phyloP scores from a whole-genome alignment of 2,329 filamentous ascomycete species.

The Fusarium camptoceras region DNA sequence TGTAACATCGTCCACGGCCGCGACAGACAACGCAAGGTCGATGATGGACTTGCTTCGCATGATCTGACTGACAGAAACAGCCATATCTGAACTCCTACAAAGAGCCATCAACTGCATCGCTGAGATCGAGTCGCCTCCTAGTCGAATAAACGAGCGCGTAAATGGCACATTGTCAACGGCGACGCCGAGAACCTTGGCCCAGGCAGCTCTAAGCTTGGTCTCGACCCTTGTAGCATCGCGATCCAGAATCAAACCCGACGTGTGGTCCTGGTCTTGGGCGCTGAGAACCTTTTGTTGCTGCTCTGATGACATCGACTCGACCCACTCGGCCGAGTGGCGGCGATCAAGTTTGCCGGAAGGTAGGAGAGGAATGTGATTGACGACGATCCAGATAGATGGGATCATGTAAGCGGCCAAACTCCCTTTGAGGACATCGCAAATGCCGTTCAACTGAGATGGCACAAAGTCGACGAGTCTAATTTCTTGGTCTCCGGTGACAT shows the following conservation, averaged over 20 bases:
- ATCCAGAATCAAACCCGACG: neutral
- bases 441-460: neutral
- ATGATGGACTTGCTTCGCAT: constrained; percentile 40
- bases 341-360: constrained; percentile 37
- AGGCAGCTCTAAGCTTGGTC: constrained; percentile 22
- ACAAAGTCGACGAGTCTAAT: constrained; percentile 8
- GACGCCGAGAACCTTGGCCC: constrained; percentile 25
- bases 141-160: constrained; percentile 30
- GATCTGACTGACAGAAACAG: constrained; percentile 33
- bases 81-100: constrained; percentile 30
- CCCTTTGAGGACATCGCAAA: constrained; percentile 14
- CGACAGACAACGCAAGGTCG: constrained; percentile 29
- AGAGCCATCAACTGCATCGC: constrained; percentile 40
- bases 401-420: constrained; percentile 35
- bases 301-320: constrained; percentile 16
- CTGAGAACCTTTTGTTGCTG: constrained; percentile 12
- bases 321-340: neutral
- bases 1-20: neutral
- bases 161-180: constrained; percentile 18
- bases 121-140: constrained; percentile 40
- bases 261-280: constrained; percentile 8
- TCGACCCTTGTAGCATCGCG: constrained; percentile 20
- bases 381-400: constrained; percentile 32
- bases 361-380: constrained; percentile 14
- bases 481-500: neutral